Base-by-base conservation (phyloP, 345 rosid species). In the Mangifera indica region DNA sequence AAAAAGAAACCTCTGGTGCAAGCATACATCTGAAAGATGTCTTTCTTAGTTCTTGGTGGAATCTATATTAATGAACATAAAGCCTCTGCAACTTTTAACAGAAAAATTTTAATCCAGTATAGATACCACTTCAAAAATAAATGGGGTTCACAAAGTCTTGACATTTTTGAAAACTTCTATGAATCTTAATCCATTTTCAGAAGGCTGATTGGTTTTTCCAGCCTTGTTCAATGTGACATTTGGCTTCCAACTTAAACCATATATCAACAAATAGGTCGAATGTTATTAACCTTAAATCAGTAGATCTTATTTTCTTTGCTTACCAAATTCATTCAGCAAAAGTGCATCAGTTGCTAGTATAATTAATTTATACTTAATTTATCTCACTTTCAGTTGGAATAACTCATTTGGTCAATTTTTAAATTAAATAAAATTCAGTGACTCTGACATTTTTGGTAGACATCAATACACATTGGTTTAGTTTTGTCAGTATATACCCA, bases 291-390 rank as follows among this genome's bases (percentile, higher is more conserved):
- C 1, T 21, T 45, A 13, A 20, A 53, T 51, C 54, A 29, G 58
- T 51, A 49, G 22, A 66, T 49, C 60, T 53, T 52, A 45, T 67
- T 21, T 34, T 49, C 14, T 63, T 63, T 34, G 44, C 59, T 52
- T 29, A 34, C 44, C 29, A 49, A 17, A 21, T 66, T 46, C 45
- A 29, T 49, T 10, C 3, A 45, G 52, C 9, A 51, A 66, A 14
- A 48, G 15, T 46, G 40, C 21, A 66, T 66, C 10, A 1, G 8
- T 51, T 22, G 24, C 20, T 32, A 29, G 64, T 32, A 3, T 20
- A 63, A 7, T 46, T 12, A 26, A 32, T 49, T 52, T 45, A 0
- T 20, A 9, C 10, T 67, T 52, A 18, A 17, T 10, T n/a, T n/a
- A 9, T 67, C 52, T 26, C 45, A n/a, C 24, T 1, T 22, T 12